These are phyloP conservation scores for Ceratocystis diversiconidia DNA, from an alignment of 2,329 filamentous ascomycete species.

Conservation along the genomic window DNA sequence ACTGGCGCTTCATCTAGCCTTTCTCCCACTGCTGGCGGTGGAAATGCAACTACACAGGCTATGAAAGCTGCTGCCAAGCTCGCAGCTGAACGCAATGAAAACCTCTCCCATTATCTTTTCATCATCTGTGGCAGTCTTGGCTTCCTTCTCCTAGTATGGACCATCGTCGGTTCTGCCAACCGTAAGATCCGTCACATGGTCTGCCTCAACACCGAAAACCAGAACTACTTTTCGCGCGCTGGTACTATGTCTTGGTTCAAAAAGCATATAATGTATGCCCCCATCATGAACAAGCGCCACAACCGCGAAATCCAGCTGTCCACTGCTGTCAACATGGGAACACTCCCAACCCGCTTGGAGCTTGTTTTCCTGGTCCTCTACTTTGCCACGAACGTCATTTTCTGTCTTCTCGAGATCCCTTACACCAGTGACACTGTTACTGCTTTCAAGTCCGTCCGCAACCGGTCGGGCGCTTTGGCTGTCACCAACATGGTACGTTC, in stretches of 20 bases:
- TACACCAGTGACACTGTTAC: conserved; percentile 35
- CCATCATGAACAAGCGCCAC: conserved; percentile 50
- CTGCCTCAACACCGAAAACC: conserved; percentile 63
- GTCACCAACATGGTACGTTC: conserved; percentile 66
- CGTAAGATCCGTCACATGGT: conserved; percentile 59
- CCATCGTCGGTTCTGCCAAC: conserved; percentile 43
- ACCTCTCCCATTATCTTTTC: conserved; percentile 46
- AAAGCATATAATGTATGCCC: conserved; percentile 38
- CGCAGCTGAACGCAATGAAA: conserved; percentile 33
- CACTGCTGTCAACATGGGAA: conserved; percentile 44
- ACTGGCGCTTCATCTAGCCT: conserved; percentile 5
- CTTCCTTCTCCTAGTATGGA: conserved; percentile 51
- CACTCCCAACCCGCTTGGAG: conserved; percentile 51
- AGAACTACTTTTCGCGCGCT: conserved; percentile 52
- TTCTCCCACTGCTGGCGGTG: conserved; percentile 16
- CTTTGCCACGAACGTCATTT: conserved; percentile 45
- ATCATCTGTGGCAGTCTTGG: conserved; percentile 51
- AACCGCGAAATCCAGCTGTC: conserved; percentile 52
- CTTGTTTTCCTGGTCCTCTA: conserved; percentile 42
- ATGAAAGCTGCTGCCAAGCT: conserved; percentile 22
- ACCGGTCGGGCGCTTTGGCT: conserved; percentile 69
- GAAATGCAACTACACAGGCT: conserved; percentile 16
- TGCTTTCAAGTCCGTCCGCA: conserved; percentile 50
- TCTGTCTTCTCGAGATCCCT: conserved; percentile 55
- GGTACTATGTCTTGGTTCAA: conserved; percentile 18